Evolutionary conservation across 2,329 filamentous ascomycete genomes (phyloP).

Genomic region (Xylariales sp.): DNA sequence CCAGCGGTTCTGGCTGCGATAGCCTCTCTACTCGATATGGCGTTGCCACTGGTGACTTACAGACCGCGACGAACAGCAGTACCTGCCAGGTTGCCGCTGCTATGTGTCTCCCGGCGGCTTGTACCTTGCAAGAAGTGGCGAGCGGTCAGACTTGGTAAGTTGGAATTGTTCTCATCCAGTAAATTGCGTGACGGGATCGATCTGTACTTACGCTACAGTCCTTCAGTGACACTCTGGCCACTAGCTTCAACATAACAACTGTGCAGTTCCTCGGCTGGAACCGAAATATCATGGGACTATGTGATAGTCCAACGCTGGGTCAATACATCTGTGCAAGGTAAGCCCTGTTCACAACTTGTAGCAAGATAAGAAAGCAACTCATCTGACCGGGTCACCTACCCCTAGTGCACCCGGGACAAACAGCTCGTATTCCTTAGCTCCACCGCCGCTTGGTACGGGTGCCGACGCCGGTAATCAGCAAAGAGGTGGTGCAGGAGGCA

Average conservation of each 20-base stretch:
- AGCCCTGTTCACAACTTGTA: no score
- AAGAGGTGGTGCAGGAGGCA: not conserved
- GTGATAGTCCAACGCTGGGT: not conserved
- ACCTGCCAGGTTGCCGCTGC: not conserved
- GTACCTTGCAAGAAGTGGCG: not conserved
- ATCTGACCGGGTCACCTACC: not conserved
- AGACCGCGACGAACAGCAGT: not conserved
- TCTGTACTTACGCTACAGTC: not conserved
- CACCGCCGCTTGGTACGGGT: constrained; percentile 1
- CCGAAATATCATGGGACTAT: constrained; percentile 2
- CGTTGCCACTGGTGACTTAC: constrained; percentile 1
- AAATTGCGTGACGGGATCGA: no score
- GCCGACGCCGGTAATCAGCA: constrained; percentile 8
- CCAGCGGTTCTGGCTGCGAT: not conserved
- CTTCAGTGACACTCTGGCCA: not conserved
- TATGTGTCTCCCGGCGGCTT: constrained; percentile 1
- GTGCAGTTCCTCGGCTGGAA: constrained; percentile 4
- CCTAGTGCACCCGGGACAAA: constrained; percentile 5
- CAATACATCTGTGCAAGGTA: constrained; percentile 8
- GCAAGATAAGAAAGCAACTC: not conserved
- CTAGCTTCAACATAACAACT: not conserved
- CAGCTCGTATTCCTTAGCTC: not conserved
- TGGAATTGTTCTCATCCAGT: not conserved
- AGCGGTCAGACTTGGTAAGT: not conserved
- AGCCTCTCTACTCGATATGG: constrained; percentile 2